Percentiles rank a stretch among this genome's conserved stretches.
phyloP scores from a whole-genome alignment of 148 eudicot species.

The Tetragonia tetragonoides region DNA sequence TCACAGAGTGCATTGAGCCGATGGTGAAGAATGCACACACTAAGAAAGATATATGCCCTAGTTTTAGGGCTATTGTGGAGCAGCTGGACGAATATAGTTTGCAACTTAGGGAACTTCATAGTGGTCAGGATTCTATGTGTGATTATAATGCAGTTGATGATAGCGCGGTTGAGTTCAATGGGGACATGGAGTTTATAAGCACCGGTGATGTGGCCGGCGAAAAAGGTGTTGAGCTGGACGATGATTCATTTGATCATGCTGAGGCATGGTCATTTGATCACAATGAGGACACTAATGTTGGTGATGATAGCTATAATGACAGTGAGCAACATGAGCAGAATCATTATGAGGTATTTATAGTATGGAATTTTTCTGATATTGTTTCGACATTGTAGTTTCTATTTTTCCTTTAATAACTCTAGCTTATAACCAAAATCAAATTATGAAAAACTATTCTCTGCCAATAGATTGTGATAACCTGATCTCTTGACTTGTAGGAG shows the following conservation, averaged over 20 bases:
- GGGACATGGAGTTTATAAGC: constrained; percentile 12
- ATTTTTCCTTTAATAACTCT: background rate
- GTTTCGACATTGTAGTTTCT: background rate
- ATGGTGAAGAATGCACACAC: constrained; percentile 54
- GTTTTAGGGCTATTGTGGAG: constrained; percentile 58
- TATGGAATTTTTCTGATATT: background rate
- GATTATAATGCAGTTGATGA: constrained; percentile 18
- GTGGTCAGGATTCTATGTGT: constrained; percentile 18
- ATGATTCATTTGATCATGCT: constrained; percentile 38
- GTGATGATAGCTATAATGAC: constrained; percentile 39
- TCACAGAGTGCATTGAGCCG: constrained; percentile 62
- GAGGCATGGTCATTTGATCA: constrained; percentile 57
- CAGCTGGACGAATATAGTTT: constrained; percentile 56
- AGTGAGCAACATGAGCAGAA: constrained; percentile 42
- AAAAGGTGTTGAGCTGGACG: constrained; percentile 33
- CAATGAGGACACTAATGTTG: constrained; percentile 51
- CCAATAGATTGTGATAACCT: background rate
- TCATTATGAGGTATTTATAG: constrained; percentile 46
- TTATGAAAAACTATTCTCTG: background rate
- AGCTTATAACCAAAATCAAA: background rate
- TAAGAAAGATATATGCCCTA: constrained; percentile 67
- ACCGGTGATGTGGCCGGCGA: constrained; percentile 16
- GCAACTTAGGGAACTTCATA: constrained; percentile 32
- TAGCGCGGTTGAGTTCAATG: constrained; percentile 1
- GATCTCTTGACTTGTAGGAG: constrained; percentile 43